Percentiles rank a stretch among this genome's conserved stretches.
phyloP scores from a whole-genome alignment of 108 stramenopile species.

The Ochromonas danica region DNA sequence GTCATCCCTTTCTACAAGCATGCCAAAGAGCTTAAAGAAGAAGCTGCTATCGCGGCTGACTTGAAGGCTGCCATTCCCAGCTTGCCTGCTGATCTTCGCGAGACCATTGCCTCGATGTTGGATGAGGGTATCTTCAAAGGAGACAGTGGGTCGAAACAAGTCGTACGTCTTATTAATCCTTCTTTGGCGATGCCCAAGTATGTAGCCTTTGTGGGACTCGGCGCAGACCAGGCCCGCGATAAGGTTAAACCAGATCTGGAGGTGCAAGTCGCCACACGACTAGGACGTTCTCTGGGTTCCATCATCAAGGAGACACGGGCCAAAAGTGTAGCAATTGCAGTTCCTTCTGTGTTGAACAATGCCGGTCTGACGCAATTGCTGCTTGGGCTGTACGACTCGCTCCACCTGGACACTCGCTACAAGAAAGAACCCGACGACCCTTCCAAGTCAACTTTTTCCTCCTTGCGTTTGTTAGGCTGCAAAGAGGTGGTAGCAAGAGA shows the following conservation, averaged over 20 bases:
- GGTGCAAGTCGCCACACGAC: not conserved
- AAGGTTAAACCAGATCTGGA: not conserved
- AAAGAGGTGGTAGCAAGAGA: not conserved
- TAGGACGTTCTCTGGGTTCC: conserved; percentile 37
- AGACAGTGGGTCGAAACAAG: not conserved
- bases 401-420: conserved; percentile 43
- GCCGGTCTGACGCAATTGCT: not conserved
- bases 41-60: not conserved
- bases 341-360: conserved; percentile 31
- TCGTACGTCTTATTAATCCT: not conserved
- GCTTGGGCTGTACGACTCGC: conserved; percentile 38
- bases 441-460: not conserved
- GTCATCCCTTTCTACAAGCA: not conserved
- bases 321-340: conserved; percentile 41
- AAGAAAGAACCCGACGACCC: conserved; percentile 12
- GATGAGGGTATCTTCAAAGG: not conserved
- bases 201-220: conserved; percentile 41
- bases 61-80: not conserved
- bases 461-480: not conserved
- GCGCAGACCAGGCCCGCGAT: not conserved
- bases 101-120: not conserved
- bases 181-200: conserved; percentile 16
- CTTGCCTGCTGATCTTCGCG: not conserved
- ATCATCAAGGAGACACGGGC: conserved; percentile 39
- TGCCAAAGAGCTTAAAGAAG: not conserved